Base-by-base conservation (phyloP, 768 basidiomycete genomes). In the Leccinum uliginosum region DNA sequence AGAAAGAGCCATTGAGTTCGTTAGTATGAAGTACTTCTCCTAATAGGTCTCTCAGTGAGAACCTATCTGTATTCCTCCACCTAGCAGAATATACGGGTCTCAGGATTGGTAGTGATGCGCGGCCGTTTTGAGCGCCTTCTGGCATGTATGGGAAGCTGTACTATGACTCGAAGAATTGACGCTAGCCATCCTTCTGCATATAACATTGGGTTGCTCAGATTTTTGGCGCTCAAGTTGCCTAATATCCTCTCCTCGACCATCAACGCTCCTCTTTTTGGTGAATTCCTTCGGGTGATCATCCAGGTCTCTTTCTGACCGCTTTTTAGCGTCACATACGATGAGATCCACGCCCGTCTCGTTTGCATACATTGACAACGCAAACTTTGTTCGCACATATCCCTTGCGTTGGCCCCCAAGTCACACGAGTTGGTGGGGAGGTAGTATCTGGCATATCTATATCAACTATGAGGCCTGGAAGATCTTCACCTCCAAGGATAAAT, bases 341-440 rank as follows among this genome's bases (percentile, higher is more conserved):
- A 17, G 2, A 19, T 5, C 26, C 10, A 4, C 11, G 0, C 51
- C 27, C 11, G 0, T 0, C 15, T 29, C 14, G 10, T 55, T 55
- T 26, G 17, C 10, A 27, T 54, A 19, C 10, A 14, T 11, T 19
- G 40, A 6, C 23, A 5, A 2, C 7, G 1, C 11, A 11, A 14
- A 3, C 9, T 1, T 0, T n/a, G 0, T 6, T 14, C 1, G 7
- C 24, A 0, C 0, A 23, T 11, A 23, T 26, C 10, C 38, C 35
- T 19, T 55, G 7, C 0, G 7, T 12, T 2, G 3, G 4, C 1
- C 19, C 17, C 19, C 4, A 9, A 1, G 3, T 4, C 3, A 5
- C 34, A 14, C 0, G 1, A 55, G 35, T 23, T 29, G 17, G 5
- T 17, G 27, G 34, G 1, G 26, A 10, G 12, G 30, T 12, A 27